A percentile compares a stretch with the other conserved stretches of the same genome.
phyloP scores from a whole-genome alignment of 164 flowering plant species.

The Magnolia changhungtana region DNA sequence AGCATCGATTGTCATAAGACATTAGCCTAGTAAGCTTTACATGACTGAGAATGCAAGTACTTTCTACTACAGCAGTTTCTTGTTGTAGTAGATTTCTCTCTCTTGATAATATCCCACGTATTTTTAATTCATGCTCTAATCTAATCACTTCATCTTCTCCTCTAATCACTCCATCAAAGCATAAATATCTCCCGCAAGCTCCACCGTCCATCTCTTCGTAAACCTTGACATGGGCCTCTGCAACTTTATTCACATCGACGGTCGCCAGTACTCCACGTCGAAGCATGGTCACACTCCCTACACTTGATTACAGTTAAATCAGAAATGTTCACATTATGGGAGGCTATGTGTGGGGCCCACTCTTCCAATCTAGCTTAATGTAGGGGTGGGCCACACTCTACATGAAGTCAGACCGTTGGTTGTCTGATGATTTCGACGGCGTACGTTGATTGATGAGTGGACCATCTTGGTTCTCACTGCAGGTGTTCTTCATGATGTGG shows the following conservation, averaged over 20 bases:
- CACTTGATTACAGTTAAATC: not conserved
- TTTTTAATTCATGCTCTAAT: conserved; percentile 19
- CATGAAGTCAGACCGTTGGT: too few relatives aligned
- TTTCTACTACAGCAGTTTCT: conserved; percentile 9
- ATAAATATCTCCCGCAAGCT: conserved; percentile 33
- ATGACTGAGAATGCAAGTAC: conserved; percentile 19
- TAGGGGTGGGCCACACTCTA: too few relatives aligned
- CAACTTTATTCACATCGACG: conserved; percentile 26
- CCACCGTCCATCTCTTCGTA: conserved; percentile 43
- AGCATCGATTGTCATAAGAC: not conserved
- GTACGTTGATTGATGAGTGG: too few relatives aligned
- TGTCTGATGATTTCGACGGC: too few relatives aligned
- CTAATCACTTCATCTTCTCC: conserved; percentile 28
- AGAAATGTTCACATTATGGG: not conserved
- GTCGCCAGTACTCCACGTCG: conserved; percentile 28
- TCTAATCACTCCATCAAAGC: conserved; percentile 24
- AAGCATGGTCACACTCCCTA: conserved; percentile 21
- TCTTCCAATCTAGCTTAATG: too few relatives aligned
- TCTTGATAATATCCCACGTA: conserved; percentile 9
- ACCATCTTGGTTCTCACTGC: too few relatives aligned
- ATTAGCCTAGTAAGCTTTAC: conserved; percentile 23
- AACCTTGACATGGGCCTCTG: conserved; percentile 29
- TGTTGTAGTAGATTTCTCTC: not conserved
- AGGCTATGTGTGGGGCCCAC: too few relatives aligned
- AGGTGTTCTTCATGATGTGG: too few relatives aligned